phyloP scores from a whole-genome alignment of 1,284 basidiomycete genomes.

The Apiotrichum gamsii region DNA sequence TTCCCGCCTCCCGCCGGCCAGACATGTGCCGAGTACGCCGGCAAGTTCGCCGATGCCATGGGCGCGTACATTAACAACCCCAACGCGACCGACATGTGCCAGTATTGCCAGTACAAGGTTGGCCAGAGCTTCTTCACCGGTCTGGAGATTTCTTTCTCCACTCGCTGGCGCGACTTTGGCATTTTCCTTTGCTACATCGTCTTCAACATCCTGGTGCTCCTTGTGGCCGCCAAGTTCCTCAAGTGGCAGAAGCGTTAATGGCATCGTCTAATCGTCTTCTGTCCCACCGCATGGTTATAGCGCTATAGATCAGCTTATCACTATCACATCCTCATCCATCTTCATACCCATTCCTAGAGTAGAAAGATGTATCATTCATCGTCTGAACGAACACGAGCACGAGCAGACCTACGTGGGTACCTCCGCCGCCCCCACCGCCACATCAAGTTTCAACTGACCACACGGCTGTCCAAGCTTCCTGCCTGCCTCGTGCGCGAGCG shows the following conservation, averaged over 20 bases:
- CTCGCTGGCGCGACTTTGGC: conserved; percentile 67
- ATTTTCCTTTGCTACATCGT: conserved; percentile 57
- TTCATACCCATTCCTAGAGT: no score
- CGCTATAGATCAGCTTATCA: no score
- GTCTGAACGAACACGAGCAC: no score
- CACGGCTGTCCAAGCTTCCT: no score
- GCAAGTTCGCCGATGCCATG: conserved; percentile 57
- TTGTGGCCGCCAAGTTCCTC: conserved; percentile 68
- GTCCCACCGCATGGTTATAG: no score
- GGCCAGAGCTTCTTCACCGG: conserved; percentile 31
- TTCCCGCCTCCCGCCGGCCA: conserved; percentile 64
- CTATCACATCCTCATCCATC: no score
- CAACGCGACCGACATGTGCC: conserved; percentile 51
- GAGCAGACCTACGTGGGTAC: no score
- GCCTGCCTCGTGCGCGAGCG: no score
- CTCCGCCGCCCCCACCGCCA: no score
- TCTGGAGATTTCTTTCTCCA: conserved; percentile 61
- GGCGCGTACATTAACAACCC: conserved; percentile 76
- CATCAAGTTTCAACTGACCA: no score
- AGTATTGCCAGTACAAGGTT: conserved; percentile 41
- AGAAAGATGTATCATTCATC: no score
- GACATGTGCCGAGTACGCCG: conserved; percentile 66
- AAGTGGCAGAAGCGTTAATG: conserved; percentile 34
- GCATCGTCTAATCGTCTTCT: no score
- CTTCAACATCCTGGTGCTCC: conserved; percentile 67